phyloP scores from a whole-genome alignment of 2,329 filamentous ascomycete genomes.

The Alternaria novae-zelandiae region DNA sequence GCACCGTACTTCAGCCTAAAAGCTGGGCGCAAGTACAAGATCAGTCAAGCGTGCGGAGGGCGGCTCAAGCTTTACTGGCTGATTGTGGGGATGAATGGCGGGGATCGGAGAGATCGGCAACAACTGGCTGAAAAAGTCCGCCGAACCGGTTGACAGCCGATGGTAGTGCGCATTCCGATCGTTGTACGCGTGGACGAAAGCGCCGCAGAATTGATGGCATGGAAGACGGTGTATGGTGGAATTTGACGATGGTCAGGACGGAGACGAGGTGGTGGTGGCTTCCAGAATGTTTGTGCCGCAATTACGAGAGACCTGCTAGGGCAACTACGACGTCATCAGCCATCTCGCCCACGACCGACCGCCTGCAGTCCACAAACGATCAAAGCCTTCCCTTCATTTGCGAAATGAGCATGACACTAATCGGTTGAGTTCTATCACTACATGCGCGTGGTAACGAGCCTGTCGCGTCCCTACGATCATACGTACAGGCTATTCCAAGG shows the following conservation, averaged over 20 bases:
- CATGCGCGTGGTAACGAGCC: background rate
- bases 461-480: background rate
- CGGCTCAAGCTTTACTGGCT: background rate
- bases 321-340: background rate
- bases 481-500: background rate
- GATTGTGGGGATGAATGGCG: slow-evolving; percentile 2
- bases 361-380: no score
- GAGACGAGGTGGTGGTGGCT: background rate
- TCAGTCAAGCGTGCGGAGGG: slow-evolving; percentile 10
- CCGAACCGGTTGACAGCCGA: background rate
- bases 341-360: background rate
- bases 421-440: background rate
- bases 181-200: background rate
- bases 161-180: background rate
- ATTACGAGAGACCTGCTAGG: background rate
- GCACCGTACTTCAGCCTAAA: slow-evolving; percentile 19
- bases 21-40: background rate
- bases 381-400: no score
- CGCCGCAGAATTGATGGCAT: background rate
- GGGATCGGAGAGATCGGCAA: slow-evolving; percentile 2
- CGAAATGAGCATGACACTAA: background rate
- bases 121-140: background rate
- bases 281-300: background rate
- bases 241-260: background rate
- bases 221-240: background rate